Evolutionary conservation across 108 stramenopile species (phyloP).

Genomic region (Seminavis robusta): DNA sequence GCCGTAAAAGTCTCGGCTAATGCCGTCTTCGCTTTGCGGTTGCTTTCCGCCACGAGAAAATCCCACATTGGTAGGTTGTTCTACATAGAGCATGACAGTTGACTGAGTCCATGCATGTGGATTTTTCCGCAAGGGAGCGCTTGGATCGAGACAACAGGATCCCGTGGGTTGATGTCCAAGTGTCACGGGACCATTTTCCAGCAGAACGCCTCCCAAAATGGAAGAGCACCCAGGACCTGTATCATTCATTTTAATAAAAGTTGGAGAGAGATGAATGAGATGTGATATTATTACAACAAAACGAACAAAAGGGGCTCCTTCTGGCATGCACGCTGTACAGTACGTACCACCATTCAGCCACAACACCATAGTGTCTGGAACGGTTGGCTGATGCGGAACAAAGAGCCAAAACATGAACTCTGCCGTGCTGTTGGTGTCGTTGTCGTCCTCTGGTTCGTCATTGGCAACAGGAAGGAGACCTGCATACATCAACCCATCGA

Average conservation of each 20-base stretch:
- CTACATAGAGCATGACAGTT: slow-evolving; percentile 75
- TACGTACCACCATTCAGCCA: slow-evolving; percentile 55
- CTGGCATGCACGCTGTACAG: too few relatives aligned
- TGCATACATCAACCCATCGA: slow-evolving; percentile 43
- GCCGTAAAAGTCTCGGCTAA: slow-evolving; percentile 32
- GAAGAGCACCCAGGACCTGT: slow-evolving; percentile 4
- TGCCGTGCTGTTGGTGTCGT: slow-evolving; percentile 4
- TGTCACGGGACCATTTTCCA: slow-evolving; percentile 33
- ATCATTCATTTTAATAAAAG: slow-evolving; percentile 40
- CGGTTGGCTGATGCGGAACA: slow-evolving; percentile 15
- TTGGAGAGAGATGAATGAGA: too few relatives aligned
- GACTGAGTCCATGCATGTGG: slow-evolving; percentile 33
- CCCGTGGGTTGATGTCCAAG: slow-evolving; percentile 25
- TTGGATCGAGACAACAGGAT: slow-evolving; percentile 1
- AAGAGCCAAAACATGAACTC: slow-evolving; percentile 44
- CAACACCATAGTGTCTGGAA: slow-evolving; percentile 15
- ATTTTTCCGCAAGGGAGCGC: slow-evolving; percentile 21
- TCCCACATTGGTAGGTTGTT: slow-evolving; percentile 76
- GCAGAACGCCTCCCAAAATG: slow-evolving; percentile 17
- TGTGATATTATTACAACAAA: not conserved
- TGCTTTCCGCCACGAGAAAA: slow-evolving; percentile 57
- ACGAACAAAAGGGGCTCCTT: not conserved
- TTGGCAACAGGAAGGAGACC: slow-evolving; percentile 30
- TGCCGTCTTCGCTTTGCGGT: slow-evolving; percentile 43
- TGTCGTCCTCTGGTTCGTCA: not conserved